A percentile compares a stretch with the other conserved stretches of the same genome.
These are phyloP conservation scores for Agapanthus africanus DNA, from an alignment of 106 monocot species.

Conservation along the genomic window DNA sequence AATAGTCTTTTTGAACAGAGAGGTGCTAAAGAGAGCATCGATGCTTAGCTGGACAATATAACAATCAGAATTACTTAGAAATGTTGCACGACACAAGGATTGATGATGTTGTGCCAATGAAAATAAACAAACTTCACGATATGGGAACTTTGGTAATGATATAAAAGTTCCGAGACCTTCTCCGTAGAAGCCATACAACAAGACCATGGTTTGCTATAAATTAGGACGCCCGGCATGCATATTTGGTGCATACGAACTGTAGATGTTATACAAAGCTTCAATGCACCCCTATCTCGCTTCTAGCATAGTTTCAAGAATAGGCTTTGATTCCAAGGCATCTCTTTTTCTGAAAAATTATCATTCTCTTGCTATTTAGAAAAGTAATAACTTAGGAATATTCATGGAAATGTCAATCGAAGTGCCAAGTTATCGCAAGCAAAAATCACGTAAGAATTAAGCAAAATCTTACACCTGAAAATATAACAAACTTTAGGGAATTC, in stretches of 20 bases:
- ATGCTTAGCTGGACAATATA: background rate
- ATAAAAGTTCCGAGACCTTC: no score
- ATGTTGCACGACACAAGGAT: background rate
- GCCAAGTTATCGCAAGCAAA: background rate
- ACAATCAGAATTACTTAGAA: background rate
- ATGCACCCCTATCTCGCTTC: background rate
- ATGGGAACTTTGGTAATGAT: no score
- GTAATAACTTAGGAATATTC: background rate
- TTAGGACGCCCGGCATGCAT: no score
- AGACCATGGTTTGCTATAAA: no score
- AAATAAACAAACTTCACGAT: no score
- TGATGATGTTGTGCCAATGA: background rate
- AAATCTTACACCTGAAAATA: background rate
- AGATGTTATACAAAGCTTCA: no score
- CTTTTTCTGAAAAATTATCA: background rate
- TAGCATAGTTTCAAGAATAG: background rate
- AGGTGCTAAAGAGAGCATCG: background rate
- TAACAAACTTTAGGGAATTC: background rate
- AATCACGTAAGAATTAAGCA: background rate
- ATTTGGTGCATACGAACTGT: no score
- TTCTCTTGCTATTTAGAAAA: background rate
- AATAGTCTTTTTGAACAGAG: background rate
- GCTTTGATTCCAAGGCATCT: background rate
- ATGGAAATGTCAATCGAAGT: background rate
- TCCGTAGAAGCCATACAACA: no score